Evolutionary conservation across 2,329 filamentous ascomycete genomes (phyloP).

Genomic region (Bretziella fagacearum): DNA sequence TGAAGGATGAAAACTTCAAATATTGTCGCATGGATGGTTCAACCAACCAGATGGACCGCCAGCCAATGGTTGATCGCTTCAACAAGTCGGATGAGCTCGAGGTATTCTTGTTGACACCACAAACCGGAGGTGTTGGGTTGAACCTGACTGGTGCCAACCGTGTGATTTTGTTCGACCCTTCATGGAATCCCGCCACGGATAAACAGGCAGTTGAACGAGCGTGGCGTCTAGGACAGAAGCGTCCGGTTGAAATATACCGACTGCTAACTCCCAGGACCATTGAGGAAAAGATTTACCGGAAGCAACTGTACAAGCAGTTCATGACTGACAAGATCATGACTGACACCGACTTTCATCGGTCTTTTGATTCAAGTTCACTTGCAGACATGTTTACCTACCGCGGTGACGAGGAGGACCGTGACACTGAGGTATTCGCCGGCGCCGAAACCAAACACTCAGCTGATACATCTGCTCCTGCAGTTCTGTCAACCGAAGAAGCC

Average conservation of each 20-base stretch:
- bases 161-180: constrained; percentile 95
- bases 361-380: constrained; percentile 75
- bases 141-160: constrained; percentile 90
- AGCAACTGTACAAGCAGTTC: constrained; percentile 97
- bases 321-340: constrained; percentile 90
- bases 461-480: not conserved
- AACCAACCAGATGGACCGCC: constrained; percentile 75
- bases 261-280: constrained; percentile 98
- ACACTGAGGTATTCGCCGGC: constrained; percentile 65
- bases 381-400: constrained; percentile 70
- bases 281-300: constrained; percentile 97
- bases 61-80: constrained; percentile 80
- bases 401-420: constrained; percentile 60
- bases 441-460: constrained; percentile 34
- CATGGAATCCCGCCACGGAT: constrained; percentile 97
- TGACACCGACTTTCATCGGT: constrained; percentile 83
- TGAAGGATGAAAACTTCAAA: constrained; percentile 51
- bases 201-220: constrained; percentile 88
- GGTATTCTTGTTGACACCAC: constrained; percentile 86
- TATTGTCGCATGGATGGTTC: constrained; percentile 88
- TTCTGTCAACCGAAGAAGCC: constrained; percentile 10
- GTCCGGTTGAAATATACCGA: constrained; percentile 87
- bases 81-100: constrained; percentile 66
- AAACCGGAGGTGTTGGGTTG: constrained; percentile 82
- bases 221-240: constrained; percentile 89